These are phyloP conservation scores for Silene latifolia DNA, from an alignment of 148 eudicot genomes.

Conservation along the genomic window DNA sequence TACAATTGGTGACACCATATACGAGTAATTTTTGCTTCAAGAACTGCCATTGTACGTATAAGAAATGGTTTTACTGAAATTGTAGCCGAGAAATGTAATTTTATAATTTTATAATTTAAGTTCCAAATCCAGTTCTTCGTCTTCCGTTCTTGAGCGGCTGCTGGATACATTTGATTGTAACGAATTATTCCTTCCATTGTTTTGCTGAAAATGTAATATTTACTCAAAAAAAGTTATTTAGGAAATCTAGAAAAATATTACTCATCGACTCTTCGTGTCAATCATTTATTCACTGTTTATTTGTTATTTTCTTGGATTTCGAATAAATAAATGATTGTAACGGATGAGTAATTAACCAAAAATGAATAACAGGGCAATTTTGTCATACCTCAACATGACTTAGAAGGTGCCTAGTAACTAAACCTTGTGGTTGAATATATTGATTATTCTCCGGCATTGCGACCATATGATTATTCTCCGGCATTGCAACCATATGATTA, in stretches of 20 bases:
- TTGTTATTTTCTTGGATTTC: too few relatives aligned
- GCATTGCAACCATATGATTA: background rate
- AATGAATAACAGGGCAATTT: background rate
- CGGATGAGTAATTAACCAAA: too few relatives aligned
- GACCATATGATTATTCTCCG: conserved; percentile 14
- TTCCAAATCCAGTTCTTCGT: conserved; percentile 32
- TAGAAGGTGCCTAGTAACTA: conserved; percentile 35
- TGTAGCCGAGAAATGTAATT: too few relatives aligned
- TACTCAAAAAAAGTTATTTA: background rate
- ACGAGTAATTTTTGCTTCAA: too few relatives aligned
- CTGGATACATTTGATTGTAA: background rate
- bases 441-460: conserved; percentile 12
- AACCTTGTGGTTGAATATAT: conserved; percentile 9
- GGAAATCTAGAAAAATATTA: background rate
- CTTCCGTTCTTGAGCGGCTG: conserved; percentile 9
- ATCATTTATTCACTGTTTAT: too few relatives aligned
- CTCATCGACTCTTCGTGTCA: too few relatives aligned
- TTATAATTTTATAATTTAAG: conserved; percentile 20
- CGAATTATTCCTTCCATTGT: background rate
- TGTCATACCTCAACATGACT: conserved; percentile 29
- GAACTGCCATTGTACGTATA: too few relatives aligned
- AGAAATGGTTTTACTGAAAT: background rate
- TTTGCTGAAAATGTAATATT: conserved; percentile 22
- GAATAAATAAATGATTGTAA: too few relatives aligned
- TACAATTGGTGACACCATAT: too few relatives aligned